phyloP scores from a whole-genome alignment of 306 rosid genomes.

The Urtica urens region DNA sequence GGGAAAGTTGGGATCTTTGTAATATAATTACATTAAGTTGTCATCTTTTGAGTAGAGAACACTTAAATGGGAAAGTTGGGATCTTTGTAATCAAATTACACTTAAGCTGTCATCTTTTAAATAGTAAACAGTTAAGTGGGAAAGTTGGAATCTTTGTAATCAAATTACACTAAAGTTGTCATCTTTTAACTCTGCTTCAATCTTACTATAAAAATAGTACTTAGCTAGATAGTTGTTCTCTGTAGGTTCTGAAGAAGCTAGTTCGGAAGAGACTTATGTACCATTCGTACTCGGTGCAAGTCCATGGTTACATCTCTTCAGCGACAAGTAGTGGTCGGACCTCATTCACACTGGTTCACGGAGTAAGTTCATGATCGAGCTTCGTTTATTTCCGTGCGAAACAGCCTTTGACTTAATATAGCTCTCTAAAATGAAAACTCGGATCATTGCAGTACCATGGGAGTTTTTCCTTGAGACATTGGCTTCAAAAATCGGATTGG shows the following conservation, averaged over 20 bases:
- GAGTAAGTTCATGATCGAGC: slow-evolving; percentile 44
- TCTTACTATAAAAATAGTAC: neutral
- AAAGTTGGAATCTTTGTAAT: no score
- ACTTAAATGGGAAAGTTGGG: no score
- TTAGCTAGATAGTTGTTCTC: neutral
- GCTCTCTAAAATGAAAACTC: no score
- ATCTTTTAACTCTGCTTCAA: neutral
- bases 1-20: no score
- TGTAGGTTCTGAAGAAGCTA: slow-evolving; percentile 77
- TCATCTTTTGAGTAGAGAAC: no score
- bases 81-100: no score
- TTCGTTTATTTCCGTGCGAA: slow-evolving; percentile 10
- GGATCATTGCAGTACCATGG: slow-evolving; percentile 71
- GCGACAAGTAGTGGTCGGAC: slow-evolving; percentile 40
- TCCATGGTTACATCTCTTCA: slow-evolving; percentile 74
- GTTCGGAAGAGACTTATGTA: slow-evolving; percentile 67
- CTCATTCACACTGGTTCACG: slow-evolving; percentile 82
- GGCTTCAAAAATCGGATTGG: slow-evolving; percentile 97
- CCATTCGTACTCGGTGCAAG: slow-evolving; percentile 95
- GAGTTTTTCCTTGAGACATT: slow-evolving; percentile 92
- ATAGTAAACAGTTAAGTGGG: no score
- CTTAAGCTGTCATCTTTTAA: no score
- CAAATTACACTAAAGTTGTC: no score
- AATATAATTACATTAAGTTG: no score
- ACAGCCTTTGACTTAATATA: no score